Evolutionary conservation across 2,329 filamentous ascomycete species (phyloP).

Genomic region (Pseudofabraea citricarpa): DNA sequence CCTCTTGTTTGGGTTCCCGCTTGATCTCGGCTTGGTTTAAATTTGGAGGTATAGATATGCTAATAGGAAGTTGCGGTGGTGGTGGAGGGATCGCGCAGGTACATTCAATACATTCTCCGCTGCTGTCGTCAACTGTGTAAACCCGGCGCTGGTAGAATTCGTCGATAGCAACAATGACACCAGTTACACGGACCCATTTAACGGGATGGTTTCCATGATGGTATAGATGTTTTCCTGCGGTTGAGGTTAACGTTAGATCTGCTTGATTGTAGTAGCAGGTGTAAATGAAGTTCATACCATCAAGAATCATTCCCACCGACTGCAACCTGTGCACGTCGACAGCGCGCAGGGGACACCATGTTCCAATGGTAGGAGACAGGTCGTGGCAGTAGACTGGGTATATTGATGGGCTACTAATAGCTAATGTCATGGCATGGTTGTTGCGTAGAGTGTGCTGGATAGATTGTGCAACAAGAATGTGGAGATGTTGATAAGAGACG

Average conservation of each 20-base stretch:
- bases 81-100: slow-evolving; percentile 11
- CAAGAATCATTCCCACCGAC: slow-evolving; percentile 42
- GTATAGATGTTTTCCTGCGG: slow-evolving; percentile 49
- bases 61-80: neutral
- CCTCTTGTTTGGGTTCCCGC: neutral
- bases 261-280: too few species aligned
- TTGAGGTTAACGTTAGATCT: too few species aligned
- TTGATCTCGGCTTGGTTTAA: neutral
- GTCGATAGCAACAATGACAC: slow-evolving; percentile 61
- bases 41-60: neutral
- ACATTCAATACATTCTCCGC: slow-evolving; percentile 51
- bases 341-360: slow-evolving; percentile 52
- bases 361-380: slow-evolving; percentile 54
- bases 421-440: slow-evolving; percentile 46
- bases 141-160: slow-evolving; percentile 41
- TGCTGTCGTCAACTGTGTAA: slow-evolving; percentile 62
- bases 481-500: too few species aligned
- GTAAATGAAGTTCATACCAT: too few species aligned
- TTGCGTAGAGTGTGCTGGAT: too few species aligned
- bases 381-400: slow-evolving; percentile 62
- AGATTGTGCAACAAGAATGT: too few species aligned
- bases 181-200: slow-evolving; percentile 68
- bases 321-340: slow-evolving; percentile 45
- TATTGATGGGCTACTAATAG: slow-evolving; percentile 26
- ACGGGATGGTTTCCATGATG: slow-evolving; percentile 73